These are phyloP conservation scores for Comarum palustre DNA, from an alignment of 306 rosid genomes.

Conservation along the genomic window DNA sequence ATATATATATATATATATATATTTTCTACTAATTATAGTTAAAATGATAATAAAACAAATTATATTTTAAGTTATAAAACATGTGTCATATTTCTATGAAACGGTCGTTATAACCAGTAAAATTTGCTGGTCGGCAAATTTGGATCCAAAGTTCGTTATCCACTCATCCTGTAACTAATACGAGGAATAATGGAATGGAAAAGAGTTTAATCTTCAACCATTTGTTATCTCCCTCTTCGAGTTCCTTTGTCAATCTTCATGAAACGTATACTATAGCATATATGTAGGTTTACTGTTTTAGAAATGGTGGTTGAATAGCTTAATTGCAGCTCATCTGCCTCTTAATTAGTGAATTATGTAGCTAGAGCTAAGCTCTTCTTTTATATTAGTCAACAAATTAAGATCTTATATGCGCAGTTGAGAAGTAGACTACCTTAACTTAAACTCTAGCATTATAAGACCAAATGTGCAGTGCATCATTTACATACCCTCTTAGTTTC, in stretches of 20 bases:
- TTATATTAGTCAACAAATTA: background rate
- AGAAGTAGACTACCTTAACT: background rate
- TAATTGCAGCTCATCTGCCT: background rate
- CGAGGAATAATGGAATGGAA: conserved; percentile 18
- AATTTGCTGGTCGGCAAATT: too few species aligned
- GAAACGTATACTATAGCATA: background rate
- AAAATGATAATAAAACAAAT: too few species aligned
- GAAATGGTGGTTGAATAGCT: conserved; percentile 3
- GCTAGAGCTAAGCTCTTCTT: background rate
- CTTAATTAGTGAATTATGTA: background rate
- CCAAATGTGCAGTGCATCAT: background rate
- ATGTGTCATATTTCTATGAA: too few species aligned
- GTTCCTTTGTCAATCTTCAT: background rate
- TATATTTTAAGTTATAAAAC: too few species aligned
- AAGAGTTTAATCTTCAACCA: background rate
- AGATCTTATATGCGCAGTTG: background rate
- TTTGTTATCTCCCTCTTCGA: background rate
- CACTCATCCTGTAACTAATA: conserved; percentile 21
- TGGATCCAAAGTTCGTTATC: too few species aligned
- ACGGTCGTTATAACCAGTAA: too few species aligned
- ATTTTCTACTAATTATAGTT: too few species aligned
- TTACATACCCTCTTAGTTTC: background rate
- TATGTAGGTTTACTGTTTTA: background rate
- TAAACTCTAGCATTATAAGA: background rate
- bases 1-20: too few species aligned